Conservation (phyloP, 2,329 filamentous ascomycete genomes). For the Juglanconis sp. region DNA sequence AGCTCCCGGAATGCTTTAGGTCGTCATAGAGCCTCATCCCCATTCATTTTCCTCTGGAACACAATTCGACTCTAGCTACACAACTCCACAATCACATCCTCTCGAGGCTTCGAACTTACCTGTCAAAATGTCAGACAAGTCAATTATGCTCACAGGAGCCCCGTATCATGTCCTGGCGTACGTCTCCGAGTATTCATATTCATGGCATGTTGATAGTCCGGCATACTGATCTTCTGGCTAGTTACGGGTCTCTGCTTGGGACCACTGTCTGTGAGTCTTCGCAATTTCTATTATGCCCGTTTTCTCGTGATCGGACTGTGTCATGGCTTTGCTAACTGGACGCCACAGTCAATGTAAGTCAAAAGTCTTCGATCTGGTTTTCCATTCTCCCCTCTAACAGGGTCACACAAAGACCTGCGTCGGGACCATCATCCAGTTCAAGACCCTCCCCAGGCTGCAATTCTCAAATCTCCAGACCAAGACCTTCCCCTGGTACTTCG, state of each 20-base stretch:
- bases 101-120: neutral
- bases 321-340: neutral
- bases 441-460: constrained; percentile 70
- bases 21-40: neutral
- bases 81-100: neutral
- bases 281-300: neutral
- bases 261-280: constrained; percentile 75
- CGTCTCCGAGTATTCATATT: constrained; percentile 5
- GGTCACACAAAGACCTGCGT: constrained; percentile 62
- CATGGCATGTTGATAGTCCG: neutral
- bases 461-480: constrained; percentile 78
- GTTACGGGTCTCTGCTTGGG: constrained; percentile 85
- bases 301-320: neutral
- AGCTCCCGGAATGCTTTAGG: neutral
- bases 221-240: constrained; percentile 33
- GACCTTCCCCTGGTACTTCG: constrained; percentile 87
- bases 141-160: constrained; percentile 59
- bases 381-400: constrained; percentile 1
- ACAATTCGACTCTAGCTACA: neutral
- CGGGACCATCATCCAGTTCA: constrained; percentile 72
- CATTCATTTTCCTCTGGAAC: neutral
- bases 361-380: neutral
- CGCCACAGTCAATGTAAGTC: constrained; percentile 15
- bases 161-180: constrained; percentile 78
- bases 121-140: constrained; percentile 40